phyloP scores from a whole-genome alignment of 2,329 filamentous ascomycete species.

The Elsinoe ampelina region DNA sequence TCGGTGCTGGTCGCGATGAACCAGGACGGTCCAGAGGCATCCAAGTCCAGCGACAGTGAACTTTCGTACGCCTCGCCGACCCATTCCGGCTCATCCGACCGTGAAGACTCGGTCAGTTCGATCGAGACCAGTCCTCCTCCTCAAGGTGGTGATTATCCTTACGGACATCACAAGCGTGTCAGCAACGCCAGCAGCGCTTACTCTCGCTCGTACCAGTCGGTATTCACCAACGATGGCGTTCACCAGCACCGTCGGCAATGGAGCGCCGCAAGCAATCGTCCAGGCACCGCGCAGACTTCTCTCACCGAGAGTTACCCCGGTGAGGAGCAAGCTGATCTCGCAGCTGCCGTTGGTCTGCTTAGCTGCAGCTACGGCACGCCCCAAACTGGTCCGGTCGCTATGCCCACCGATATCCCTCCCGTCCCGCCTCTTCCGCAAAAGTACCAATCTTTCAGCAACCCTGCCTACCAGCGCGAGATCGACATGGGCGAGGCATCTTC shows the following conservation, averaged over 20 bases:
- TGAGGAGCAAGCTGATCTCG: conserved; percentile 78
- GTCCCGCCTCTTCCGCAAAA: conserved; percentile 79
- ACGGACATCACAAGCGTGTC: conserved; percentile 34
- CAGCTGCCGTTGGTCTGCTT: conserved; percentile 79
- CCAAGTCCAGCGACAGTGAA: conserved; percentile 65
- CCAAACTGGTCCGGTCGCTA: conserved; percentile 51
- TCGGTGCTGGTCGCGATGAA: conserved; percentile 95
- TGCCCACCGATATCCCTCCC: conserved; percentile 68
- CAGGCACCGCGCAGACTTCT: conserved; percentile 57
- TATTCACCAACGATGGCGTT: conserved; percentile 42
- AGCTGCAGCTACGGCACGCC: conserved; percentile 86
- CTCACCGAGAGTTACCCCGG: conserved; percentile 60
- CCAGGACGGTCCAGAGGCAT: conserved; percentile 53
- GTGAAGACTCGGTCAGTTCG: conserved; percentile 69
- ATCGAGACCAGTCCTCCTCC: conserved; percentile 89
- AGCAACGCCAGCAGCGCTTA: conserved; percentile 40
- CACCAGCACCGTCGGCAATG: conserved; percentile 53
- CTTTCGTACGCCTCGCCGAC: conserved; percentile 72
- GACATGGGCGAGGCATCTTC: conserved; percentile 37
- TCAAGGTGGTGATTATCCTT: conserved; percentile 52
- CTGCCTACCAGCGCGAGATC: conserved; percentile 30
- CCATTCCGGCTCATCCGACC: conserved; percentile 71
- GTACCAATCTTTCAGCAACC: conserved; percentile 48
- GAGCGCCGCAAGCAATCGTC: conserved; percentile 58
- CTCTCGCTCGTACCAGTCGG: conserved; percentile 76